Evolutionary conservation across 345 rosid species (phyloP).

Genomic region (Sisymbrium altissimum): DNA sequence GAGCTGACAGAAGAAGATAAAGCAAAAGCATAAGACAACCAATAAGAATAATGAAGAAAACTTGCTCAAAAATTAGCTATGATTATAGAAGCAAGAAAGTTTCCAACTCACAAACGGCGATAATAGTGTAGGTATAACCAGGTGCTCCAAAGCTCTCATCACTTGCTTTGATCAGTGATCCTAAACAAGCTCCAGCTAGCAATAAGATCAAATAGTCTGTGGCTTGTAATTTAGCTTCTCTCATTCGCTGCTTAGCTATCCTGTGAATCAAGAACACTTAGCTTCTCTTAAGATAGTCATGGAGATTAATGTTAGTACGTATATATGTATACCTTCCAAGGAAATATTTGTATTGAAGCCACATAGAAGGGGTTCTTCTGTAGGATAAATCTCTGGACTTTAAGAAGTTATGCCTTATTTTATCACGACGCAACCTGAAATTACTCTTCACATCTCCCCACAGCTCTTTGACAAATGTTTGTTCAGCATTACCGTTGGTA

Average conservation of each 20-base stretch:
- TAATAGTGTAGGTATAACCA: constrained; percentile 78
- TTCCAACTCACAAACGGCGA: constrained; percentile 80
- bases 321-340: constrained; percentile 62
- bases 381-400: constrained; percentile 61
- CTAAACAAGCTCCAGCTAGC: constrained; percentile 96
- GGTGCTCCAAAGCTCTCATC: constrained; percentile 74
- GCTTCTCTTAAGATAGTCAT: neutral
- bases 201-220: constrained; percentile 78
- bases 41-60: neutral
- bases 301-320: neutral
- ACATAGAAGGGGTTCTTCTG: constrained; percentile 63
- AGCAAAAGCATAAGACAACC: neutral
- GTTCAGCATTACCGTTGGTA: constrained; percentile 35
- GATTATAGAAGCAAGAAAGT: neutral
- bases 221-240: constrained; percentile 79
- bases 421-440: constrained; percentile 60
- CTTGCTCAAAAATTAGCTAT: neutral
- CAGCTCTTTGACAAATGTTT: constrained; percentile 75
- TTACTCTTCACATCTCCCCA: constrained; percentile 79
- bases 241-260: constrained; percentile 74
- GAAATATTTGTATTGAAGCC: constrained; percentile 69
- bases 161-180: constrained; percentile 53
- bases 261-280: constrained; percentile 46
- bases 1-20: constrained; percentile 53
- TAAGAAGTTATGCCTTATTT: constrained; percentile 59